Conservation (phyloP, 1,284 basidiomycete species). For the Boletus holoroseus region DNA sequence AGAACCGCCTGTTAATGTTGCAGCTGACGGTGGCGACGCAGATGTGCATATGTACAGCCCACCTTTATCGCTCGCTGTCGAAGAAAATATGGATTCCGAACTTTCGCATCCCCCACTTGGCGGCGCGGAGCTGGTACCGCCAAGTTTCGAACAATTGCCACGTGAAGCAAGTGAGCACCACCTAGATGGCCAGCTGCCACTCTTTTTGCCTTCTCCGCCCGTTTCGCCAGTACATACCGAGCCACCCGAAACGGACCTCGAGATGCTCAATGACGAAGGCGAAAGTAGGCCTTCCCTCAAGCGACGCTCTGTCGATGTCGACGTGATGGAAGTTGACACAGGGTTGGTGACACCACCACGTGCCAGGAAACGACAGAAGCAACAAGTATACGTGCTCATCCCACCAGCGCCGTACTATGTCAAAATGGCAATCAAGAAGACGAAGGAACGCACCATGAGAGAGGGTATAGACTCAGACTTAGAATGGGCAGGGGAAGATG, state of each 20-base stretch:
- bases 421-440: conserved; percentile 15
- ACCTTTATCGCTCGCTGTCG: conserved; percentile 1
- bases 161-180: conserved; percentile 14
- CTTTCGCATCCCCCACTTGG: conserved; percentile 5
- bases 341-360: conserved; percentile 2
- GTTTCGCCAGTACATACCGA: conserved; percentile 21
- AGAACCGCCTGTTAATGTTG: conserved; percentile 11
- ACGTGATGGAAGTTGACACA: conserved; percentile 10
- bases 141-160: conserved; percentile 9
- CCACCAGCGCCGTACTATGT: conserved; percentile 26
- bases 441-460: conserved; percentile 9
- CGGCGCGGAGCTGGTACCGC: conserved; percentile 1
- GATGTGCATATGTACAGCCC: conserved; percentile 27
- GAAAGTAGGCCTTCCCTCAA: conserved; percentile 16
- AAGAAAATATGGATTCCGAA: conserved; percentile 14
- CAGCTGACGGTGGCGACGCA: conserved; percentile 1
- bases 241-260: conserved; percentile 24
- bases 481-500: conserved; percentile 21
- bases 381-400: conserved; percentile 29
- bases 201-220: conserved; percentile 30
- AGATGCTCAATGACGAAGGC: conserved; percentile 11
- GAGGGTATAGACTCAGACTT: conserved; percentile 12
- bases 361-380: conserved; percentile 26
- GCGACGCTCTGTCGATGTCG: conserved; percentile 17
- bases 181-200: conserved; percentile 22